Percentiles rank a stretch among this genome's conserved stretches.
Conservation (phyloP, 75 land plant species). For the Cupressus sempervirens region DNA sequence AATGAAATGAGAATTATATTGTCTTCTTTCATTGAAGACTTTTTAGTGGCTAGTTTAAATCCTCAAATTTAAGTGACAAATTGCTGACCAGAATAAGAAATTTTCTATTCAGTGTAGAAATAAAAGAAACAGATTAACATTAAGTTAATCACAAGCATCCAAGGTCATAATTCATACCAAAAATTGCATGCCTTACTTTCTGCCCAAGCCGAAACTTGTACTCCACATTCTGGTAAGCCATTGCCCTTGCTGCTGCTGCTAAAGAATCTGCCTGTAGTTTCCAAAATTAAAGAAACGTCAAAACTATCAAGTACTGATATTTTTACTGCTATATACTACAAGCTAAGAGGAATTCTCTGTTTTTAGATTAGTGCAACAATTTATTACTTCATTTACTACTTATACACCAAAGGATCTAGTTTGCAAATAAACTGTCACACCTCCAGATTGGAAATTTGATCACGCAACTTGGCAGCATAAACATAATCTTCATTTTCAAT, state of each 20-base stretch:
- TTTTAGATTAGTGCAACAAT: background rate
- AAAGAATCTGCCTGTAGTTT: slow-evolving; percentile 63
- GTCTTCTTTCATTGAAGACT: background rate
- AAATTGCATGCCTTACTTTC: slow-evolving; percentile 73
- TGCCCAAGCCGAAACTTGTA: slow-evolving; percentile 87
- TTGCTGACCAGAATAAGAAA: background rate
- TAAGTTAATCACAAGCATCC: background rate
- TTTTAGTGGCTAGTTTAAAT: background rate
- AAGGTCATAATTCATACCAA: slow-evolving; percentile 44
- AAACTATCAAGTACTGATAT: background rate
- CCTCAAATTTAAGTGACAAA: background rate
- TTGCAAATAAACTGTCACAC: slow-evolving; percentile 20
- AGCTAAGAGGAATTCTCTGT: background rate
- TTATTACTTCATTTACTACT: slow-evolving; percentile 1
- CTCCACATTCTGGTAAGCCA: slow-evolving; percentile 58
- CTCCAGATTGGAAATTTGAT: slow-evolving; percentile 77
- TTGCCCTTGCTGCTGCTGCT: slow-evolving; percentile 81
- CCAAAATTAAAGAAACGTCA: background rate
- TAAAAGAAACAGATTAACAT: background rate
- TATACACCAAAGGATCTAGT: background rate
- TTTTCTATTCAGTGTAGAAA: background rate
- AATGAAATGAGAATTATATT: background rate
- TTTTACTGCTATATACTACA: background rate
- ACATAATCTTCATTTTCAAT: slow-evolving; percentile 77
- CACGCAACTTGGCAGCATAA: slow-evolving; percentile 69